Base-by-base conservation (phyloP, 805 yeast species). In the Myxozyma udenii region DNA sequence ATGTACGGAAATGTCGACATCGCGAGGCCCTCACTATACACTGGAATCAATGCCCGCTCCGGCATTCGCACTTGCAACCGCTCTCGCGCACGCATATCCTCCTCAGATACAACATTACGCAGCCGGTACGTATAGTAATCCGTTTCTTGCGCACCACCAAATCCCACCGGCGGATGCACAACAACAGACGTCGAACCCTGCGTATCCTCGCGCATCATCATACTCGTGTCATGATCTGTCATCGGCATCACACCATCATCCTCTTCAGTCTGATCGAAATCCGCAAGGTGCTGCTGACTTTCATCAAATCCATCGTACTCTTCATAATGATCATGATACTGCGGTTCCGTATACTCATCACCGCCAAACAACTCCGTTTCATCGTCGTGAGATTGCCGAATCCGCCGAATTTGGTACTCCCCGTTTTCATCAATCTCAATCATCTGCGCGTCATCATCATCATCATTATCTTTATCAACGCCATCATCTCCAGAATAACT, bases 1-100 rank as follows among this genome's bases (percentile, higher is more conserved):
- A 61, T 56, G 54, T 63, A 62, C 2, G 67, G 67, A 39, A 64
- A 64, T 19, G 60, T 46, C 24, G 66, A 61, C 28, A 64, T 41
- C 25, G 67, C 60, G 39, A 39, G 61, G 49, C 41, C 62, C 19
- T 55, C 61, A 4, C 50, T 44, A 33, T 63, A 64, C 9, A 64
- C 58, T 24, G 67, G 67, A 21, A 64, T 60, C 32, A 55, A 25
- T 12, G 51, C 58, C 30, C 45, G 44, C 28, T 51, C 41, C 14
- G 58, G 58, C 19, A 7, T 18, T 25, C 41, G 46, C 18, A 36
- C 52, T 24, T 19, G 23, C n/a, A 40, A 14, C 30, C 19, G 9
- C 14, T 36, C 39, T 7, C 24, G 18, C 14, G 25, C 43, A 14
- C 42, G 26, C n/a, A 28, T 14, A n/a, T 37, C 48, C 33, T 46